Evolutionary conservation across 495 filamentous ascomycete species (phyloP).

Genomic region (Apiosordaria backusii): DNA sequence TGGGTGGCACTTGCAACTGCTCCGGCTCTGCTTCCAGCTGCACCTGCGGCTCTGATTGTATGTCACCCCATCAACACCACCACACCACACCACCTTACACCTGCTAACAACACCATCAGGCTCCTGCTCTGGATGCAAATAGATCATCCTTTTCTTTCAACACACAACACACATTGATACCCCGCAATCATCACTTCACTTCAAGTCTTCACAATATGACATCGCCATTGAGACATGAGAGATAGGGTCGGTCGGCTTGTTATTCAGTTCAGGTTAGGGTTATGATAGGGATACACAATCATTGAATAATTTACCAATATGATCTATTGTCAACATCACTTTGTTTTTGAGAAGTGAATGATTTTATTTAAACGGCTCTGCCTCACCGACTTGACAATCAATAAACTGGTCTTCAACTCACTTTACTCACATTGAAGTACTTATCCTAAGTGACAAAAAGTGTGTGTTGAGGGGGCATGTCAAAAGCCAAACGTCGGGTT

Average conservation of each 20-base stretch:
- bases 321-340: no score
- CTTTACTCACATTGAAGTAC: no score
- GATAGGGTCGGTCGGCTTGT: neutral
- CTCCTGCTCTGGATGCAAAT: constrained; percentile 41
- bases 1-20: constrained; percentile 47
- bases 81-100: neutral
- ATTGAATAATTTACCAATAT: no score
- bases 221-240: neutral
- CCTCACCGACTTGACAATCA: no score
- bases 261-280: neutral
- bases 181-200: neutral
- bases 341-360: neutral
- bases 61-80: constrained; percentile 20
- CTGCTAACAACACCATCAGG: constrained; percentile 23
- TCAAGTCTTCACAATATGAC: neutral
- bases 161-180: neutral
- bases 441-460: no score
- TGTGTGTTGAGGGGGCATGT: no score
- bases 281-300: neutral
- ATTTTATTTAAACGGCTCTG: neutral
- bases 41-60: constrained; percentile 42
- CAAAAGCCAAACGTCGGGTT: no score
- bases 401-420: no score
- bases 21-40: constrained; percentile 38
- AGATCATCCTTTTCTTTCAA: constrained; percentile 1